A percentile compares a stretch with the other conserved stretches of the same genome.
Conservation (phyloP, 1,284 basidiomycete species). For the Schizophyllum commune region DNA sequence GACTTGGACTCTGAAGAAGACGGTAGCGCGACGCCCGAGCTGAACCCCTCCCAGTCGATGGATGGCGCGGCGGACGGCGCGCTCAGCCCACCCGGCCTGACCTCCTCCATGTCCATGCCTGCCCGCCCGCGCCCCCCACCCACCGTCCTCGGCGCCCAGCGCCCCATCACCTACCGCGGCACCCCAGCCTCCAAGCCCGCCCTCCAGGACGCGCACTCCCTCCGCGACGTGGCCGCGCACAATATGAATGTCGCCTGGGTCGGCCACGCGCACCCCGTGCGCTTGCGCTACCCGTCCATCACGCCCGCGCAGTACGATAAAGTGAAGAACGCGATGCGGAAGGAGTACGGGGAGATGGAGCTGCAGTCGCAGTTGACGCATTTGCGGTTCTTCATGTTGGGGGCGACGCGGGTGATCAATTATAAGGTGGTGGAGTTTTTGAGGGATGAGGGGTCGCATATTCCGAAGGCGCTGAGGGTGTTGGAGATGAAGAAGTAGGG, state of each 20-base stretch:
- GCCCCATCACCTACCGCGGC: neutral
- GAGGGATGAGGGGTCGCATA: neutral
- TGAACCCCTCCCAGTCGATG: too few relatives aligned
- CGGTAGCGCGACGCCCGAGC: too few relatives aligned
- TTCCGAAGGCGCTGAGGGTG: neutral
- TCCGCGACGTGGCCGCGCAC: neutral
- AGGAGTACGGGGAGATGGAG: neutral
- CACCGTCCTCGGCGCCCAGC: neutral
- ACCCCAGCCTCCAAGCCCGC: neutral
- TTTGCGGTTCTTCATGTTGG: neutral
- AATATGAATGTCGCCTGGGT: neutral
- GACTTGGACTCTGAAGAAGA: too few relatives aligned
- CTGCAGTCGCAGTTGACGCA: neutral
- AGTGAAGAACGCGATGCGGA: neutral
- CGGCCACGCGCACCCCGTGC: neutral
- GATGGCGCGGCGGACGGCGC: too few relatives aligned
- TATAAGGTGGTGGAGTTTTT: neutral
- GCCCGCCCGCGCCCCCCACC: too few relatives aligned
- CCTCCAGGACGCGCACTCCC: neutral
- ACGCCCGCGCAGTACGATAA: neutral
- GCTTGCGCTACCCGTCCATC: neutral
- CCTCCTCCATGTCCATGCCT: neutral
- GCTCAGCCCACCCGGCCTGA: neutral
- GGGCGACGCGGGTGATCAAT: neutral
- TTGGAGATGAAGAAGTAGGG: neutral